These are phyloP conservation scores for Leucosporidium creatinivorum DNA, from an alignment of 768 basidiomycete genomes.

Conservation along the genomic window DNA sequence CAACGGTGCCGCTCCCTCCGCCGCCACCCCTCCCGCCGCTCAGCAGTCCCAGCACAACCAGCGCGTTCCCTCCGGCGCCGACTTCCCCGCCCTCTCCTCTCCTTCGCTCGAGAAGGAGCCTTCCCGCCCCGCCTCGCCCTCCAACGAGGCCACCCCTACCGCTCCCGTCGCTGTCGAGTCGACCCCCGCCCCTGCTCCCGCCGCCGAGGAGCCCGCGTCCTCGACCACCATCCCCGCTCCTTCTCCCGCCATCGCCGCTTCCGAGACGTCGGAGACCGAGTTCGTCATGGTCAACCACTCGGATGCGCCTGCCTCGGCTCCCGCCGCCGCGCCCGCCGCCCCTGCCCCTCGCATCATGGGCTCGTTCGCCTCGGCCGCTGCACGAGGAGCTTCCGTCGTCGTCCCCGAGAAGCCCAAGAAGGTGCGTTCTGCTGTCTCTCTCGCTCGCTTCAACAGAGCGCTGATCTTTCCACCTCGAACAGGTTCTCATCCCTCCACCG, in stretches of 20 bases:
- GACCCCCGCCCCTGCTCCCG: neutral
- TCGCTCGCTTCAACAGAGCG: too few species aligned
- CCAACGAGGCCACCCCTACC: slow-evolving; percentile 8
- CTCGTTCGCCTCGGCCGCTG: slow-evolving; percentile 26
- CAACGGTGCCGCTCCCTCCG: neutral
- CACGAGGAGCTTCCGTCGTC: slow-evolving; percentile 13
- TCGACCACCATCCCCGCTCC: neutral
- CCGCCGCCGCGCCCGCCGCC: neutral
- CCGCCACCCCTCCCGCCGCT: neutral
- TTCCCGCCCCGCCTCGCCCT: slow-evolving; percentile 6
- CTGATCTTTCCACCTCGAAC: too few species aligned
- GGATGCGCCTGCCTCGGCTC: neutral
- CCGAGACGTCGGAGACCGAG: neutral
- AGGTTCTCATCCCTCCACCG: neutral
- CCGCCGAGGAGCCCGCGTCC: neutral
- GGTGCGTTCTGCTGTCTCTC: too few species aligned
- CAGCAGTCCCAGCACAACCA: neutral
- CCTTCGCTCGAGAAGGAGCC: neutral
- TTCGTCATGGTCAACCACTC: slow-evolving; percentile 1
- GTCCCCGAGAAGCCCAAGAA: slow-evolving; percentile 3
- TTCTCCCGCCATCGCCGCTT: neutral
- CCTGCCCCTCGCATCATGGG: slow-evolving; percentile 9
- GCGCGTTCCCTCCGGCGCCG: slow-evolving; percentile 13
- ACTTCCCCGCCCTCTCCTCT: slow-evolving; percentile 26
- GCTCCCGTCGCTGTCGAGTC: neutral